Evolutionary conservation across 2,329 filamentous ascomycete species (phyloP).

Genomic region (Ceratocystis variospora): DNA sequence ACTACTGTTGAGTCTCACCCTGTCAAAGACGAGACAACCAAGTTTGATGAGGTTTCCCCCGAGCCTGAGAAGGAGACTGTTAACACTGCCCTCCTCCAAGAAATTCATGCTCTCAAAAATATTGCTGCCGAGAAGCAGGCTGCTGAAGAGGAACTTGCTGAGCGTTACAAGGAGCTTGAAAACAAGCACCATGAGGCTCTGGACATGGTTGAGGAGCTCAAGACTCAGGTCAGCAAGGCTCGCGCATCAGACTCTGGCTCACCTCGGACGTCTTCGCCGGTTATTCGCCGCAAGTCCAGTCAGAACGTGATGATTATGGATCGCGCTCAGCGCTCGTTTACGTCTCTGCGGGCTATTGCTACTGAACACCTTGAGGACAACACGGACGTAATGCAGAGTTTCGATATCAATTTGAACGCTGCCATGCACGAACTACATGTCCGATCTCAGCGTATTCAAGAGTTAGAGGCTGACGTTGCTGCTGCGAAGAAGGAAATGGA

Average conservation of each 20-base stretch:
- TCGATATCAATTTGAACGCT: conserved; percentile 79
- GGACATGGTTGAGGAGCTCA: conserved; percentile 79
- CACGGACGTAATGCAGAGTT: conserved; percentile 78
- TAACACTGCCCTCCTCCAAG: conserved; percentile 40
- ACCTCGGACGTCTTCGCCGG: conserved; percentile 52
- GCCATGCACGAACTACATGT: conserved; percentile 85
- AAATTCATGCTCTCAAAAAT: conserved; percentile 57
- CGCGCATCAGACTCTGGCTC: conserved; percentile 47
- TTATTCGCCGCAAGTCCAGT: conserved; percentile 86
- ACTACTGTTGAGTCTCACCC: conserved; percentile 10
- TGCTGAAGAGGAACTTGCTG: conserved; percentile 56
- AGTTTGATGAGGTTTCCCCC: not conserved
- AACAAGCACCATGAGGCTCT: conserved; percentile 68
- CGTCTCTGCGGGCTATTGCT: conserved; percentile 77
- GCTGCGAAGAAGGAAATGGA: conserved; percentile 92
- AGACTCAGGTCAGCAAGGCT: conserved; percentile 70
- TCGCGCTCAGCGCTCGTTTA: conserved; percentile 80
- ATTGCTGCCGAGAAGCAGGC: conserved; percentile 65
- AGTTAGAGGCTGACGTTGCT: conserved; percentile 71
- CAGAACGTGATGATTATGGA: conserved; percentile 79
- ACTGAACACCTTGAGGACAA: conserved; percentile 69
- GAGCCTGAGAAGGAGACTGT: conserved; percentile 5
- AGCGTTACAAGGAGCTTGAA: conserved; percentile 73
- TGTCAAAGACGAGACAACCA: not conserved
- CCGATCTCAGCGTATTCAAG: conserved; percentile 77